Percentiles rank a stretch among this genome's conserved stretches.
Evolutionary conservation across 2,329 filamentous ascomycete species (phyloP).

Genomic region (Botrytis aclada): DNA sequence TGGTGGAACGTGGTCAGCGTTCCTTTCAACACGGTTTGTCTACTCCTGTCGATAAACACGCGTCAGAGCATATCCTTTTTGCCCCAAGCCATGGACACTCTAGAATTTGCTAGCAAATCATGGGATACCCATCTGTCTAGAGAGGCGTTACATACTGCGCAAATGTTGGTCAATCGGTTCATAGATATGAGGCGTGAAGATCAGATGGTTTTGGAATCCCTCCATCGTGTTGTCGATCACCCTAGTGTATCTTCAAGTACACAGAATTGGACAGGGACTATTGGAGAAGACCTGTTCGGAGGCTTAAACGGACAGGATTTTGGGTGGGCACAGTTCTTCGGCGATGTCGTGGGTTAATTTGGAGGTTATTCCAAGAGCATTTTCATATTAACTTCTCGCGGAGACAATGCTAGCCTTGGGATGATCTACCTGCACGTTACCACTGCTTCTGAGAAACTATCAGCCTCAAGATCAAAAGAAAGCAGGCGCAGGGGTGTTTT

Average conservation of each 20-base stretch:
- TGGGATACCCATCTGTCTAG: conserved; percentile 26
- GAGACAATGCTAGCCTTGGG: not conserved
- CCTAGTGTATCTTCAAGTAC: not conserved
- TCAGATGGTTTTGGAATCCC: conserved; percentile 20
- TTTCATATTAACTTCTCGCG: not conserved
- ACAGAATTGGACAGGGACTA: not conserved
- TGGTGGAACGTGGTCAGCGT: conserved; percentile 31
- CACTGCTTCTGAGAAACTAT: not conserved
- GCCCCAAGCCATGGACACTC: conserved; percentile 24
- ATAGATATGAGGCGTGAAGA: conserved; percentile 25
- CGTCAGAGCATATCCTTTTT: conserved; percentile 26
- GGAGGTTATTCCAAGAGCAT: too few species aligned
- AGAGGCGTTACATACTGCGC: conserved; percentile 29
- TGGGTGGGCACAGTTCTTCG: conserved; percentile 15
- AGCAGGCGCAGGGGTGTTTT: not conserved
- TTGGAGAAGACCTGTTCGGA: conserved; percentile 3
- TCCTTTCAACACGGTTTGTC: conserved; percentile 28
- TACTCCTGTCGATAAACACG: conserved; percentile 27
- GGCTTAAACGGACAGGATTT: not conserved
- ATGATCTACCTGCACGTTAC: not conserved
- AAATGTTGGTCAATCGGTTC: conserved; percentile 27
- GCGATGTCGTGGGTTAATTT: not conserved
- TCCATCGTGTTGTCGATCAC: conserved; percentile 24
- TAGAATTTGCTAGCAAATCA: conserved; percentile 22
- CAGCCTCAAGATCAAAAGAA: too few species aligned